Percentiles rank a stretch among this genome's conserved stretches.
phyloP scores from a whole-genome alignment of 768 basidiomycete species.

The Kwoniella sp. region DNA sequence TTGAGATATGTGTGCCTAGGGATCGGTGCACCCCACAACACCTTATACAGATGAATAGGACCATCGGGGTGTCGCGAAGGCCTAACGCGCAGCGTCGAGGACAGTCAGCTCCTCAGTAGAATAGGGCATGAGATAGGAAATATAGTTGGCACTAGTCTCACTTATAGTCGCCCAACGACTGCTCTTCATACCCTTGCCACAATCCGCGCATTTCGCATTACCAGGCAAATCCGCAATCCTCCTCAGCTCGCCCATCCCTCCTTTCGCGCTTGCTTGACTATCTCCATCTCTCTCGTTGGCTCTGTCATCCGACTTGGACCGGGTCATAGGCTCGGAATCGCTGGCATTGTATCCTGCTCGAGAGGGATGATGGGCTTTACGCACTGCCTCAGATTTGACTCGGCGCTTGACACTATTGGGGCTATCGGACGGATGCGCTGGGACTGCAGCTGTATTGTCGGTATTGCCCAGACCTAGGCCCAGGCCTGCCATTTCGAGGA shows the following conservation, averaged over 20 bases:
- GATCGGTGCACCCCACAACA: constrained; percentile 53
- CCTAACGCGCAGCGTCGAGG: constrained; percentile 13
- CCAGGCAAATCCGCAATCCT: constrained; percentile 39
- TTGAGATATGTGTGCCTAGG: constrained; percentile 55
- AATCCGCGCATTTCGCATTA: constrained; percentile 54
- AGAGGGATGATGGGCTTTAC: constrained; percentile 6
- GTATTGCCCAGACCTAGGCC: constrained; percentile 61
- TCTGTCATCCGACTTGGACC: constrained; percentile 27
- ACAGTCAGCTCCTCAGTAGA: constrained; percentile 2
- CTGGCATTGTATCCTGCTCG: constrained; percentile 5
- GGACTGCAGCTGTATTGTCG: background rate
- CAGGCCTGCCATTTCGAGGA: constrained; percentile 81
- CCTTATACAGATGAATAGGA: constrained; percentile 54
- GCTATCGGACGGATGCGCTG: constrained; percentile 3
- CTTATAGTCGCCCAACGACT: constrained; percentile 55
- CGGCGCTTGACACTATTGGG: constrained; percentile 15
- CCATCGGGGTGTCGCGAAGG: constrained; percentile 48
- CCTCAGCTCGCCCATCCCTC: constrained; percentile 46
- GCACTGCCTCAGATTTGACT: constrained; percentile 32
- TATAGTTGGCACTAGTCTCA: no score
- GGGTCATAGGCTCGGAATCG: constrained; percentile 15
- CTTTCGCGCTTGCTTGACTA: background rate
- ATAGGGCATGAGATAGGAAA: background rate
- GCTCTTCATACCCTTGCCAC: constrained; percentile 48
- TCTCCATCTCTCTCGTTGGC: background rate